phyloP scores from a whole-genome alignment of 2,329 filamentous ascomycete species.

The Pseudogymnoascus sp. region DNA sequence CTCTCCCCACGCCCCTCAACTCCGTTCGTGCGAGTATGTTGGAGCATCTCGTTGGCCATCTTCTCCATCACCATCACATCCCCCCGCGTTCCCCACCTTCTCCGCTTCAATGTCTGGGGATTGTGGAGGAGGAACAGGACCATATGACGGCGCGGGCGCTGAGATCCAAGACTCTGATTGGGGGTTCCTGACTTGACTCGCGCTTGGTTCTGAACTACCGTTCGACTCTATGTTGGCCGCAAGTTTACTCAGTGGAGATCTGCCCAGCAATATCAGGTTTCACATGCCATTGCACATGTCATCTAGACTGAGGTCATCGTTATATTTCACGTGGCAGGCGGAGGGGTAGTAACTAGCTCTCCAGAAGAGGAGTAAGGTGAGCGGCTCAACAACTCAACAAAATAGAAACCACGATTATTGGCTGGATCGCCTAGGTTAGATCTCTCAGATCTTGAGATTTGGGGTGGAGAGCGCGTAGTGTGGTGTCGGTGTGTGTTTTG shows the following conservation, averaged over 20 bases:
- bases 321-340: not conserved
- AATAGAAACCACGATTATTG: not conserved
- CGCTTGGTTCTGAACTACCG: not conserved
- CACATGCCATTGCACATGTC: not conserved
- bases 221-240: not conserved
- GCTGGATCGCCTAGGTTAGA: not conserved
- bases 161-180: not conserved
- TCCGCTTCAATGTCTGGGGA: not conserved
- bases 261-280: not conserved
- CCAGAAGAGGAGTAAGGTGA: not conserved
- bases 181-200: not conserved
- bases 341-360: not conserved
- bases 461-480: not conserved
- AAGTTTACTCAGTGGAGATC: not conserved
- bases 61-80: not conserved
- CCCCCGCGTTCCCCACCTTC: not conserved
- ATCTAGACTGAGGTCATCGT: not conserved
- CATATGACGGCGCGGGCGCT: not conserved
- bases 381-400: slow-evolving; percentile 1
- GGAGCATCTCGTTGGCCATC: not conserved
- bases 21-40: not conserved
- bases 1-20: not conserved
- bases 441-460: not conserved
- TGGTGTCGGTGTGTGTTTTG: not conserved
- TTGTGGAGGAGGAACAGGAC: not conserved